These are phyloP conservation scores for Parmelia sp. DNA, from an alignment of 495 filamentous ascomycete genomes.

Conservation along the genomic window DNA sequence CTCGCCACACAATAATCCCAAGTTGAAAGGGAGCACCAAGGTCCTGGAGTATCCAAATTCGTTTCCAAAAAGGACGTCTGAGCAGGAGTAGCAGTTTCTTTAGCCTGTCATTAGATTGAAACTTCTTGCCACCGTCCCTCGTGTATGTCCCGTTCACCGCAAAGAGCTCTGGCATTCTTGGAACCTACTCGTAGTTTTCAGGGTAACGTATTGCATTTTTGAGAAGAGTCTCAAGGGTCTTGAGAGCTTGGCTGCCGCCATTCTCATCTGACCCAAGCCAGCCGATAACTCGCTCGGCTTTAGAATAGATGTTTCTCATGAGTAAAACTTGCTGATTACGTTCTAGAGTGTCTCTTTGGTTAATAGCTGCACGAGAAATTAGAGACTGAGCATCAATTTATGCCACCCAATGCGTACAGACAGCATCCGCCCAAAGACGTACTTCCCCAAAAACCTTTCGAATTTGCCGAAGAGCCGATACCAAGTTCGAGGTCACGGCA, in stretches of 20 bases:
- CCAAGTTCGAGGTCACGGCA: conserved; percentile 5
- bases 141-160: neutral
- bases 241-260: conserved; percentile 1
- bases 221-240: neutral
- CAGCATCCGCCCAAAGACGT: neutral
- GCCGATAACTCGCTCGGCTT: conserved; percentile 3
- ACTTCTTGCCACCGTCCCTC: neutral
- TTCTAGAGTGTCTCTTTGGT: neutral
- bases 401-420: neutral
- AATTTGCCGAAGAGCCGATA: neutral
- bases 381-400: neutral
- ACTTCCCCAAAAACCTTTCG: neutral
- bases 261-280: neutral
- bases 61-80: neutral
- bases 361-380: neutral
- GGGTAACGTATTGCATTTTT: neutral
- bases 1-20: neutral
- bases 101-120: neutral
- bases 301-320: neutral
- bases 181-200: neutral
- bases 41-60: neutral
- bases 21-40: neutral
- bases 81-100: neutral
- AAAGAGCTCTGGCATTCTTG: neutral
- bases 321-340: conserved; percentile 1